phyloP scores from a whole-genome alignment of 106 monocot genomes.

The Chionographis japonica region DNA sequence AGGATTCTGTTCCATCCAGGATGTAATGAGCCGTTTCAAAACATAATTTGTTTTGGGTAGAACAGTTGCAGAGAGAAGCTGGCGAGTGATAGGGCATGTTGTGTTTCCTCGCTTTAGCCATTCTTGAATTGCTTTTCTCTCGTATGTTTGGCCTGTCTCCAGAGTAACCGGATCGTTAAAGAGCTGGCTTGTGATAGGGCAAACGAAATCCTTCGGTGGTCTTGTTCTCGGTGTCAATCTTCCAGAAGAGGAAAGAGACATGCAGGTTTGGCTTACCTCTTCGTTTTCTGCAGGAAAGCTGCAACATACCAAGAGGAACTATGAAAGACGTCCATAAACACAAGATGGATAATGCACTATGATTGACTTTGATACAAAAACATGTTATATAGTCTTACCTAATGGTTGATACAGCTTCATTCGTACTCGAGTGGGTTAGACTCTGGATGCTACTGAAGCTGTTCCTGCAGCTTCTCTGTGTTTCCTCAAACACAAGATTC shows the following conservation, averaged over 20 bases:
- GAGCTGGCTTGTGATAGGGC: constrained; percentile 52
- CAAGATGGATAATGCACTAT: not conserved
- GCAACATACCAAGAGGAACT: constrained; percentile 1
- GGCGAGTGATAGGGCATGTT: constrained; percentile 52
- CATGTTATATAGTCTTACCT: constrained; percentile 17
- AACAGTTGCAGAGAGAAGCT: constrained; percentile 33
- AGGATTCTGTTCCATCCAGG: constrained; percentile 46
- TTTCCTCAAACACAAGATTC: constrained; percentile 4
- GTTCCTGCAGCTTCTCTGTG: constrained; percentile 7
- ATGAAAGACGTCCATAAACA: not conserved
- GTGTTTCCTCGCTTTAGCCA: constrained; percentile 55
- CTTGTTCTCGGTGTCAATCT: constrained; percentile 15
- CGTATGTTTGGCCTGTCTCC: constrained; percentile 58
- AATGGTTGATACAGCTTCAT: constrained; percentile 11
- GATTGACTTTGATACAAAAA: not conserved
- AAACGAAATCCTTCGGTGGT: constrained; percentile 59
- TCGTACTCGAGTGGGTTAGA: not conserved
- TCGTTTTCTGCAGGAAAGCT: constrained; percentile 35
- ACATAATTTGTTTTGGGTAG: constrained; percentile 55
- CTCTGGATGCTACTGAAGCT: constrained; percentile 4
- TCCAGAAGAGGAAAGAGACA: constrained; percentile 22
- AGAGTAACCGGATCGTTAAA: constrained; percentile 53
- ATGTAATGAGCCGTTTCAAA: constrained; percentile 39
- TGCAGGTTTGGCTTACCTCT: constrained; percentile 17
- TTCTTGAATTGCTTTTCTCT: constrained; percentile 56